Percentiles rank a stretch among this genome's conserved stretches.
phyloP scores from a whole-genome alignment of 352 stramenopile genomes.

The Globisporangium nunn region DNA sequence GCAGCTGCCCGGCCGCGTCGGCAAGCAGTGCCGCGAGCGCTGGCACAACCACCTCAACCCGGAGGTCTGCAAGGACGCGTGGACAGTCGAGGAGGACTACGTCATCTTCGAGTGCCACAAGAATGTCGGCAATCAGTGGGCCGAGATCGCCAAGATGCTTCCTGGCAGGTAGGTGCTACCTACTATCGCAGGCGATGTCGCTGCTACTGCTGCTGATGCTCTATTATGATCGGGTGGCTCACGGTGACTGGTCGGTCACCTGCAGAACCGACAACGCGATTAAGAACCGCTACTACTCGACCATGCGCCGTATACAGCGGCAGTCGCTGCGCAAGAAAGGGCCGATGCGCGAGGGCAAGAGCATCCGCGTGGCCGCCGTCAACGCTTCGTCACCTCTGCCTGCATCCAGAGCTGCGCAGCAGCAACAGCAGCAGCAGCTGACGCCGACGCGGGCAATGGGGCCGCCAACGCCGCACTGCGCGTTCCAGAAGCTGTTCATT shows the following conservation, averaged over 20 bases:
- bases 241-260: background rate
- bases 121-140: slow-evolving; percentile 90
- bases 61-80: slow-evolving; percentile 84
- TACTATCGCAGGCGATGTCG: background rate
- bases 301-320: slow-evolving; percentile 83
- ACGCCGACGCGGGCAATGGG: slow-evolving; percentile 7
- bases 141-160: slow-evolving; percentile 89
- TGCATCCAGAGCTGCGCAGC: background rate
- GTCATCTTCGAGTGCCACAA: slow-evolving; percentile 89
- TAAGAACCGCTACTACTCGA: slow-evolving; percentile 91
- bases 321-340: slow-evolving; percentile 87
- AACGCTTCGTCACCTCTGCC: slow-evolving; percentile 33
- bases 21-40: slow-evolving; percentile 86
- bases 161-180: slow-evolving; percentile 41
- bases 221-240: background rate
- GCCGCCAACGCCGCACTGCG: slow-evolving; percentile 17
- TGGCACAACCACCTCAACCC: slow-evolving; percentile 89
- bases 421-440: slow-evolving; percentile 5
- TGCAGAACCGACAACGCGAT: slow-evolving; percentile 86
- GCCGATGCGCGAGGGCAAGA: slow-evolving; percentile 71
- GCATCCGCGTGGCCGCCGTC: slow-evolving; percentile 62
- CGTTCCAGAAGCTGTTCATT: slow-evolving; percentile 41
- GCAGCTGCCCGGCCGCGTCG: slow-evolving; percentile 80
- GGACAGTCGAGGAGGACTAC: slow-evolving; percentile 87
- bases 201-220: background rate